Percentiles rank a stretch among this genome's conserved stretches.
Evolutionary conservation across 2,329 filamentous ascomycete species (phyloP).

Genomic region (Arthrobotrys pseudoclavata): DNA sequence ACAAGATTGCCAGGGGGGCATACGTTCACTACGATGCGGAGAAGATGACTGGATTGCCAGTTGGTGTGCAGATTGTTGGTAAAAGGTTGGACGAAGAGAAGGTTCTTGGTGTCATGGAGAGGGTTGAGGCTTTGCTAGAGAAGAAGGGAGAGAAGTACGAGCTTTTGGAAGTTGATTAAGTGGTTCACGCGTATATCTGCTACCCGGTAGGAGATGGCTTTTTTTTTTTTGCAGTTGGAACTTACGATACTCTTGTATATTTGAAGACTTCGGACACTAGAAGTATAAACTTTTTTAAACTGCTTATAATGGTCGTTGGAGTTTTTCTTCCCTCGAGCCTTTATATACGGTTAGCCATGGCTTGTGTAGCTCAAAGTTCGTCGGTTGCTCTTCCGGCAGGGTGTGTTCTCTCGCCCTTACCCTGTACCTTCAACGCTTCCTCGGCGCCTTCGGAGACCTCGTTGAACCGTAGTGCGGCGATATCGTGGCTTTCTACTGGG

Average conservation of each 20-base stretch:
- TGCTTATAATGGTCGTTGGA: constrained; percentile 6
- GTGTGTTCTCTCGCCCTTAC: constrained; percentile 29
- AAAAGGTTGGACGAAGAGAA: constrained; percentile 87
- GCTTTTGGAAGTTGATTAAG: constrained; percentile 65
- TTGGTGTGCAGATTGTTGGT: constrained; percentile 86
- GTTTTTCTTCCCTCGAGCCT: constrained; percentile 4
- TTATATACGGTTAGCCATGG: constrained; percentile 5
- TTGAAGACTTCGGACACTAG: neutral
- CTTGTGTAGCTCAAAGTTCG: constrained; percentile 19
- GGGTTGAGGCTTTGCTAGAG: constrained; percentile 79
- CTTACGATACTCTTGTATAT: neutral
- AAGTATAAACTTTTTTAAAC: constrained; percentile 4
- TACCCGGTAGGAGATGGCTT: neutral
- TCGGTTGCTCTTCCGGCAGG: constrained; percentile 18
- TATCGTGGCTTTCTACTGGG: constrained; percentile 48
- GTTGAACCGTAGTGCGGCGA: constrained; percentile 53
- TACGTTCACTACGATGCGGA: constrained; percentile 87
- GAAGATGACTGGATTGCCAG: constrained; percentile 88
- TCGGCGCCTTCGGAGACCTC: neutral
- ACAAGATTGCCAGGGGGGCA: constrained; percentile 83
- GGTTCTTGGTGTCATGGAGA: constrained; percentile 83
- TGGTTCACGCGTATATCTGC: neutral
- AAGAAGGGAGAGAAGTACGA: constrained; percentile 69
- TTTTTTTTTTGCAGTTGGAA: neutral
- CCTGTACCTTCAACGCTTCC: constrained; percentile 26